Evolutionary conservation across 1,139 yeast species (phyloP).

Genomic region (Zygosaccharomyces sapae): DNA sequence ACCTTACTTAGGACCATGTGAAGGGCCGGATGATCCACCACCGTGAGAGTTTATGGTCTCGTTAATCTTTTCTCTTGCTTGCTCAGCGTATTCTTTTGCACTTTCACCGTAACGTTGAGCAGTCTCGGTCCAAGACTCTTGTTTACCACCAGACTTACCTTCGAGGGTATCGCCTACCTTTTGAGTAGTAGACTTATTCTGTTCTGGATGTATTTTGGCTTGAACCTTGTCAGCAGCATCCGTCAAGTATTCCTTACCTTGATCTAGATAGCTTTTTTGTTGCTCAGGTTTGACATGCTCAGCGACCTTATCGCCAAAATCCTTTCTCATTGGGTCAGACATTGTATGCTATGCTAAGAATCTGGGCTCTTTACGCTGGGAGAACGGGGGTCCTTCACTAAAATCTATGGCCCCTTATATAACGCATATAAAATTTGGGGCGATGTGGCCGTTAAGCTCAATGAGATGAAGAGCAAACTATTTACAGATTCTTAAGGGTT

Average conservation of each 20-base stretch:
- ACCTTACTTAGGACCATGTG: not conserved
- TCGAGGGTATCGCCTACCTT: constrained; percentile 54
- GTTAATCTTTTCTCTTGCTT: constrained; percentile 4
- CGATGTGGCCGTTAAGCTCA: too few species aligned
- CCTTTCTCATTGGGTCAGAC: constrained; percentile 80
- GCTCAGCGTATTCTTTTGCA: constrained; percentile 46
- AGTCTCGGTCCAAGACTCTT: constrained; percentile 48
- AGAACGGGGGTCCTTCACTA: too few species aligned
- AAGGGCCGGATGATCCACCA: not conserved
- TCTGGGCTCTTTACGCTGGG: too few species aligned
- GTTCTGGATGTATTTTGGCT: constrained; percentile 54
- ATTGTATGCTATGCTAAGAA: too few species aligned
- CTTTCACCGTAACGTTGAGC: constrained; percentile 58
- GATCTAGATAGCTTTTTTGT: constrained; percentile 59
- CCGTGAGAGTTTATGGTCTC: not conserved
- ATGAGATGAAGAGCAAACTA: too few species aligned
- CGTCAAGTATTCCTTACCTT: constrained; percentile 69
- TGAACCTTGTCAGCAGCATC: constrained; percentile 63
- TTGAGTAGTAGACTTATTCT: constrained; percentile 66
- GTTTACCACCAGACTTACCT: constrained; percentile 50
- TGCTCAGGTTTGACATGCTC: constrained; percentile 72
- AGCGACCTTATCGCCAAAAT: constrained; percentile 59
- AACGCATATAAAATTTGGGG: too few species aligned
- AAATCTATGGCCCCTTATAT: too few species aligned
- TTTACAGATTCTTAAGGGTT: too few species aligned